phyloP scores from a whole-genome alignment of 139 green algal species.

The Deuterostichococcus epilithicus region DNA sequence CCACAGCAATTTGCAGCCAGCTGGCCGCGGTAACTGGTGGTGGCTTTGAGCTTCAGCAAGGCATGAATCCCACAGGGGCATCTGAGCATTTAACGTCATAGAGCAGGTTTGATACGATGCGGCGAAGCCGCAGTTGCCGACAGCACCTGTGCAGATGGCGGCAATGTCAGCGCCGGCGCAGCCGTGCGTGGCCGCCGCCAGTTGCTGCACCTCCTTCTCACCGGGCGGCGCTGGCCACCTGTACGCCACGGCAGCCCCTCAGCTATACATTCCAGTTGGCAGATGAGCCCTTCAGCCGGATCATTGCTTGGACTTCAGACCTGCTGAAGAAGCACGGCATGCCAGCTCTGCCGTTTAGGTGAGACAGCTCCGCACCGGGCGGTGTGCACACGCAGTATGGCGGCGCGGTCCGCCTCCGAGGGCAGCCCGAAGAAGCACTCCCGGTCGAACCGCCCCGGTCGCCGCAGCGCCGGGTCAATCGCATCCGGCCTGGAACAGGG shows the following conservation, averaged over 20 bases:
- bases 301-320: background rate
- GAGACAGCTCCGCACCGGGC: background rate
- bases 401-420: conserved; percentile 17
- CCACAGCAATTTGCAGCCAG: too few relatives aligned
- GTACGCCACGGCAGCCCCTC: background rate
- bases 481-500: conserved; percentile 45
- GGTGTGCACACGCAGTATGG: conserved; percentile 49
- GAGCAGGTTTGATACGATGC: too few relatives aligned
- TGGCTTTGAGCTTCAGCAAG: too few relatives aligned
- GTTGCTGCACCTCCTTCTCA: conserved; percentile 18
- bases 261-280: background rate
- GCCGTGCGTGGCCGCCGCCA: conserved; percentile 57
- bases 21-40: too few relatives aligned
- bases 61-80: too few relatives aligned
- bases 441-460: conserved; percentile 71
- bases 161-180: conserved; percentile 73
- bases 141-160: conserved; percentile 52
- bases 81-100: too few relatives aligned
- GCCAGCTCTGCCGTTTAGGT: background rate
- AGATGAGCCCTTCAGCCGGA: background rate
- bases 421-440: conserved; percentile 61
- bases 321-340: background rate
- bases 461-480: conserved; percentile 68
- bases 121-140: too few relatives aligned
- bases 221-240: conserved; percentile 38